Base-by-base conservation (phyloP, 495 filamentous ascomycete genomes). In the Aspergillus funiculosus region DNA sequence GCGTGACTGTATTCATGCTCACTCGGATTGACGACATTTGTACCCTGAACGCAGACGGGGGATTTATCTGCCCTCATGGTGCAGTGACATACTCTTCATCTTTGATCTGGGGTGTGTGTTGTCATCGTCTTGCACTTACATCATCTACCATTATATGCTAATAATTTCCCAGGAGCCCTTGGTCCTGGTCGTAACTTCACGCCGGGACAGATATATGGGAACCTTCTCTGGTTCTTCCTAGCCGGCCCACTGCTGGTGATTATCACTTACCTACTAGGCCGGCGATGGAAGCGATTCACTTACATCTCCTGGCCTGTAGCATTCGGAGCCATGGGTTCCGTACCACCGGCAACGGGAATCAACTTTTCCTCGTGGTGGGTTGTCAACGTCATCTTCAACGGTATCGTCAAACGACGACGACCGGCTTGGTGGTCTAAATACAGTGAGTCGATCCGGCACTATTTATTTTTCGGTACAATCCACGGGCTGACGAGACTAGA, bases 311-410 rank as follows among this genome's bases (percentile, higher is more conserved):
- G 81, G 48, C 83, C 83, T 0, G 64, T 87, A 0, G 80, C 85
- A 32, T 85, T 87, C 52, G 82, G 81, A 24, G 81, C 81, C 18
- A 75, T 80, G 48, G 75, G 74, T 6, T 47, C 62, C 2, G 82
- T 87, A 20, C 82, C 83, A 0, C 82, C 82, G 0, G 82, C 82
- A 2, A 83, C 77, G 2, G 80, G 81, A 6, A 70, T 86, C 34
- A 86, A 79, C 54, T 87, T 85, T 53, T 71, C 83, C 5, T 77
- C 74, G 0, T 87, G 83, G 82, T 81, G 79, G 56, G 63, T 78
- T 17, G 78, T 83, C 10, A 82, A 82, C 21, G 75, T 71, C 30
- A 58, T 82, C 6, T 87, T 87, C 69, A 80, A 87, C 53, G 72
- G 77, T 39, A 43, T 73, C 11, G 63, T 87, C 40, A 69, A 73